phyloP scores from a whole-genome alignment of 2,329 filamentous ascomycete species.

The Pyricularia sp. region DNA sequence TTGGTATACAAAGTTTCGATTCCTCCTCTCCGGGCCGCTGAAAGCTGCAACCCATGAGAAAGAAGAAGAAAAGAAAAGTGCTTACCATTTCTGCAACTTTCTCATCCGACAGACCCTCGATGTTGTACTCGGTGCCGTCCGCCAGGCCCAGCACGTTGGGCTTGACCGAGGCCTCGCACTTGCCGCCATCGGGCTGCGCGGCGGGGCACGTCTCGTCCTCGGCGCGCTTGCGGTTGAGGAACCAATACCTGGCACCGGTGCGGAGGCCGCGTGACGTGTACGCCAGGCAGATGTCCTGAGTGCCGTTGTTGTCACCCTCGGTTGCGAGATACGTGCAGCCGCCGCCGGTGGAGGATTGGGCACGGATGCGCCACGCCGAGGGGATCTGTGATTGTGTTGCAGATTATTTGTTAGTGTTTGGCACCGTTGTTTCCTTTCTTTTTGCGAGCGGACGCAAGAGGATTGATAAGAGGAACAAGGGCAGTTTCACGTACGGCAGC shows the following conservation, averaged over 20 bases:
- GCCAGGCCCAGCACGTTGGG: background rate
- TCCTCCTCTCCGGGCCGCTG: background rate
- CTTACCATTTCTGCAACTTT: background rate
- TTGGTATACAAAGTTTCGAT: too few species aligned
- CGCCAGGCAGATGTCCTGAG: background rate
- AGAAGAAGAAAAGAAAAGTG: background rate
- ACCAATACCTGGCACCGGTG: background rate
- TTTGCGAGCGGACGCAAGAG: too few species aligned
- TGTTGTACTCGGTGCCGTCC: conserved; percentile 1
- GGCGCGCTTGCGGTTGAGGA: conserved; percentile 1
- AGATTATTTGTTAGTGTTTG: background rate
- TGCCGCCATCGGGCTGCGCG: background rate
- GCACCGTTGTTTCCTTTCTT: background rate
- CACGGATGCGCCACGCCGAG: background rate
- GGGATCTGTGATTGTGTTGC: background rate
- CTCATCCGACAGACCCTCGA: background rate
- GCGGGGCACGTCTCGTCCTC: background rate
- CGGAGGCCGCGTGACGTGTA: background rate
- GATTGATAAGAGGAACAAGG: too few species aligned
- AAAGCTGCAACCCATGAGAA: too few species aligned
- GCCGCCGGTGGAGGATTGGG: background rate
- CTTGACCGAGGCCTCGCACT: background rate
- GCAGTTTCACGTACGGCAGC: background rate
- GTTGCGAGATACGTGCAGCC: background rate
- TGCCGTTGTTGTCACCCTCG: conserved; percentile 1